A percentile compares a stretch with the other conserved stretches of the same genome.
phyloP scores from a whole-genome alignment of 805 yeast genomes.

The Pichia deserticola region DNA sequence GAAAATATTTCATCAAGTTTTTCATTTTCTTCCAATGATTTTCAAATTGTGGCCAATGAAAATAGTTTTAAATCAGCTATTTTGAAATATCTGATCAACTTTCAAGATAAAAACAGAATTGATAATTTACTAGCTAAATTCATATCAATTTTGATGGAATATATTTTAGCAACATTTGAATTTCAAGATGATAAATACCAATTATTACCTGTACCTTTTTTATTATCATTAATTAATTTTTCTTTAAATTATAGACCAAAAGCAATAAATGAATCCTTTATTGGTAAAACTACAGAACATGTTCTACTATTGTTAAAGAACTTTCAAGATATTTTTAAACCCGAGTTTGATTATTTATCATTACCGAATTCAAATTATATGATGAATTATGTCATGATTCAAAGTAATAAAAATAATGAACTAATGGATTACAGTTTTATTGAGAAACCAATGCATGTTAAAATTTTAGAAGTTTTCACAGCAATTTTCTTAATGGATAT shows the following conservation, averaged over 20 bases:
- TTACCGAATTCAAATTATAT: conserved; percentile 12
- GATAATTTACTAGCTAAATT: conserved; percentile 43
- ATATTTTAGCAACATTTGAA: conserved; percentile 20
- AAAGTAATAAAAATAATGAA: conserved; percentile 12
- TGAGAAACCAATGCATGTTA: conserved; percentile 35
- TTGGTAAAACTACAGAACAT: conserved; percentile 26
- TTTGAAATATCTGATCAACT: conserved; percentile 34
- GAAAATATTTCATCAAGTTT: conserved; percentile 28
- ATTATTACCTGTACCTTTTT: conserved; percentile 47
- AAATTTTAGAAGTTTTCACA: conserved; percentile 43
- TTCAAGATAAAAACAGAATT: conserved; percentile 38
- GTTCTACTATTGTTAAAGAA: conserved; percentile 19
- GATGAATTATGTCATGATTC: conserved; percentile 3
- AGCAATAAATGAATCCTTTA: conserved; percentile 40
- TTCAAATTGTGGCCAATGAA: conserved; percentile 22
- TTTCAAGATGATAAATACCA: background rate
- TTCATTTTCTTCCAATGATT: conserved; percentile 19
- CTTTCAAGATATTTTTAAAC: conserved; percentile 23
- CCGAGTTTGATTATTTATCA: conserved; percentile 22
- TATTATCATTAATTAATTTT: conserved; percentile 50
- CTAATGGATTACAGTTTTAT: conserved; percentile 15
- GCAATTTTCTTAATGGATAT: conserved; percentile 49
- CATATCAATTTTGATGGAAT: conserved; percentile 26
- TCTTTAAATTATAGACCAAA: conserved; percentile 52
- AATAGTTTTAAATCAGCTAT: conserved; percentile 29